Evolutionary conservation across 148 eudicot species (phyloP).

Genomic region (Rhododendron williamsianum): DNA sequence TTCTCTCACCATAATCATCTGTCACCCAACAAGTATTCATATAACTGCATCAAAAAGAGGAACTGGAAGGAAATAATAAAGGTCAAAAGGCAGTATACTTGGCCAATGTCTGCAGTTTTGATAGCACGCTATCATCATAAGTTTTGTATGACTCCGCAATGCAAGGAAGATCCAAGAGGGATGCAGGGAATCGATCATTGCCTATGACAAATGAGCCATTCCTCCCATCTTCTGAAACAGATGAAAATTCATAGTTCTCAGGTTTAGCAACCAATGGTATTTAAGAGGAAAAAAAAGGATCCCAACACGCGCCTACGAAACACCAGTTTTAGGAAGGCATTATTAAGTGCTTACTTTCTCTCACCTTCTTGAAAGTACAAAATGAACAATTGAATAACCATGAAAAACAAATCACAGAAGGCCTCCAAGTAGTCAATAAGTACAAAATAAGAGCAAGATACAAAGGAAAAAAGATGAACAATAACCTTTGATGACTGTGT

Average conservation of each 20-base stretch:
- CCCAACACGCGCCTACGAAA: background rate
- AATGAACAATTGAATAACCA: background rate
- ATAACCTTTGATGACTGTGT: background rate
- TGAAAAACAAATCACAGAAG: background rate
- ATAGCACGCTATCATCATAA: conserved; percentile 87
- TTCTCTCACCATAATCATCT: conserved; percentile 93
- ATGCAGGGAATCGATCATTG: conserved; percentile 70
- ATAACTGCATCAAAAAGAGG: background rate
- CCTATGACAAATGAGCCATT: conserved; percentile 72
- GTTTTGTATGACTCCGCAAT: conserved; percentile 88
- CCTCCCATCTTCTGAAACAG: conserved; percentile 81
- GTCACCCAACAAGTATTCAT: conserved; percentile 19
- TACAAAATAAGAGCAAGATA: background rate
- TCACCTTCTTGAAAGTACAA: background rate
- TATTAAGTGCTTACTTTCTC: background rate
- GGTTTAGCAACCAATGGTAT: background rate
- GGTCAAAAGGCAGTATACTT: conserved; percentile 35
- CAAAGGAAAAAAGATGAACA: background rate
- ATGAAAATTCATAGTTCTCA: background rate
- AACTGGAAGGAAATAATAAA: conserved; percentile 4
- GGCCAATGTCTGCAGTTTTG: conserved; percentile 92
- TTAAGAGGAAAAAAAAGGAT: background rate
- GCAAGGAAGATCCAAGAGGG: conserved; percentile 82
- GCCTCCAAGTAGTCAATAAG: background rate
- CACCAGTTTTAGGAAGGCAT: background rate